phyloP scores from a whole-genome alignment of 768 basidiomycete genomes.

The Xerocomellus intermedius region DNA sequence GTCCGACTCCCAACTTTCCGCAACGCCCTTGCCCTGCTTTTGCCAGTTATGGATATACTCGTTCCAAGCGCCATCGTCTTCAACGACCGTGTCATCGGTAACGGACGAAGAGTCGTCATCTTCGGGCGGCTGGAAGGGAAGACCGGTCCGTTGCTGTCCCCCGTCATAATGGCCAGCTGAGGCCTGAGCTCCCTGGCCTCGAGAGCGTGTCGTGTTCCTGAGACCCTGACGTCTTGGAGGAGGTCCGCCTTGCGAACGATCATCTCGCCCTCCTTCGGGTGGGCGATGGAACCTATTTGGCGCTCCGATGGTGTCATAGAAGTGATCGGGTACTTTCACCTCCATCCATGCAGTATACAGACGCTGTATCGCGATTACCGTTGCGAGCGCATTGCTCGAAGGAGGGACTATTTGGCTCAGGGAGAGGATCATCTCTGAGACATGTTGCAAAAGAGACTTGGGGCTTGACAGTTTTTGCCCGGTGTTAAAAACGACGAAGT shows the following conservation, averaged over 20 bases:
- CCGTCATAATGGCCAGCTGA: not conserved
- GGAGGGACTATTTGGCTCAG: not conserved
- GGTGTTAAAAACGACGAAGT: not conserved
- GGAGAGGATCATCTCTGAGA: not conserved
- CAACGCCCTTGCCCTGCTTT: not conserved
- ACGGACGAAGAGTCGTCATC: not conserved
- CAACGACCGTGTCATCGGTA: not conserved
- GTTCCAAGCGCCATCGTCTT: constrained; percentile 1
- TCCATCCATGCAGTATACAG: not conserved
- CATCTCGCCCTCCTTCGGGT: not conserved
- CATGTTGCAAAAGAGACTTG: too few relatives aligned
- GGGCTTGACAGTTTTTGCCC: not conserved
- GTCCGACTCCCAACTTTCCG: not conserved
- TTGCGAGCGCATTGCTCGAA: not conserved
- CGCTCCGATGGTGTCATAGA: too few relatives aligned
- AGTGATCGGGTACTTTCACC: not conserved
- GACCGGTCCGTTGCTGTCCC: not conserved
- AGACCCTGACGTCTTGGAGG: not conserved
- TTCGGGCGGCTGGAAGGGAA: not conserved
- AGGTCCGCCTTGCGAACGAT: not conserved
- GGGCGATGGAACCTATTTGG: not conserved
- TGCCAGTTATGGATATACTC: not conserved
- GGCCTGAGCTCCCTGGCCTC: not conserved
- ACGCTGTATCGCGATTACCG: not conserved
- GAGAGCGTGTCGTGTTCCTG: not conserved